Evolutionary conservation across 2,329 filamentous ascomycete species (phyloP).

Genomic region (Colletotrichum liriopes): DNA sequence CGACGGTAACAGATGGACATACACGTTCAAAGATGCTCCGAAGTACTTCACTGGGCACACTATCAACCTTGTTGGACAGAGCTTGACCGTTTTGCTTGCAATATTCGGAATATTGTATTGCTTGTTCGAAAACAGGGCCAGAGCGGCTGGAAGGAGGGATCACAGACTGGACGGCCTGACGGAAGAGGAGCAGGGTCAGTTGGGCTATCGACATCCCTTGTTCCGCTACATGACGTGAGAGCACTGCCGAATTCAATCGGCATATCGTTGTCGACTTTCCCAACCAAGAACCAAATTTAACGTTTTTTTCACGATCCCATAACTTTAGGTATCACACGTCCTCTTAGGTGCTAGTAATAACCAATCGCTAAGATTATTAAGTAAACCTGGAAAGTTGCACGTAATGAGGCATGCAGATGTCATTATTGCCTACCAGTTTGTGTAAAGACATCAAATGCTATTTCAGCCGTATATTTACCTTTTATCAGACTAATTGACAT

Average conservation of each 20-base stretch:
- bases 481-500: not conserved
- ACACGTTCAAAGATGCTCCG: slow-evolving; percentile 62
- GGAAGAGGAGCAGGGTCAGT: slow-evolving; percentile 61
- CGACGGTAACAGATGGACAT: slow-evolving; percentile 62
- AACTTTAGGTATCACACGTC: not conserved
- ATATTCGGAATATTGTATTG: slow-evolving; percentile 67
- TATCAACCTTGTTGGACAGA: slow-evolving; percentile 70
- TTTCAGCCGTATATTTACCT: not conserved
- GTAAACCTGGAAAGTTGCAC: not conserved
- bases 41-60: slow-evolving; percentile 66
- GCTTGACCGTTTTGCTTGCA: slow-evolving; percentile 60
- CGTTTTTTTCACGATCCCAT: rapidly evolving
- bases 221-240: slow-evolving; percentile 68
- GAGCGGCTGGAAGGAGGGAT: slow-evolving; percentile 52
- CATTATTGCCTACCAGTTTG: not conserved
- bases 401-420: not conserved
- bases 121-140: slow-evolving; percentile 66
- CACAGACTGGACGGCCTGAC: slow-evolving; percentile 64
- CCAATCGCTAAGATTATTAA: not conserved
- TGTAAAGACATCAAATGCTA: not conserved
- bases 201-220: slow-evolving; percentile 69
- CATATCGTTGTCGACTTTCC: too few relatives aligned
- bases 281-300: rapidly evolving
- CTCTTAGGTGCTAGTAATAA: not conserved
- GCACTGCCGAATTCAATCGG: too few relatives aligned